Evolutionary conservation across 2,329 filamentous ascomycete species (phyloP).

Genomic region (Curvularia lunata): DNA sequence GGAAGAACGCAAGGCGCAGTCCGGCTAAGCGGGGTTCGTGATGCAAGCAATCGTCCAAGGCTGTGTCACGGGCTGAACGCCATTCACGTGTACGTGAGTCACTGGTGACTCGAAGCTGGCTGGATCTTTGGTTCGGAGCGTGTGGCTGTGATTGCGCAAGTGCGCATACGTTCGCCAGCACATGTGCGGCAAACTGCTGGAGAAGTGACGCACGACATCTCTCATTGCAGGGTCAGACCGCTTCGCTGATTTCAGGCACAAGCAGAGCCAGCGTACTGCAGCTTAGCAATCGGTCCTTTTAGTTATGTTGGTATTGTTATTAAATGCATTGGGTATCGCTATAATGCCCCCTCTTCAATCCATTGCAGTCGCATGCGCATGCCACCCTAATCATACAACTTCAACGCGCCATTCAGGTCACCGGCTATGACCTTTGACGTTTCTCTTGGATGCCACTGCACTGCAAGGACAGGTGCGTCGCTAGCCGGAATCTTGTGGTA

Average conservation of each 20-base stretch:
- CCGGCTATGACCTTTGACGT: constrained; percentile 92
- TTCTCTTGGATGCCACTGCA: constrained; percentile 98
- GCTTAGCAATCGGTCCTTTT: not conserved
- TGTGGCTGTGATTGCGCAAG: constrained; percentile 19
- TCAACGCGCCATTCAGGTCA: constrained; percentile 85
- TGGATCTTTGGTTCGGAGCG: not conserved
- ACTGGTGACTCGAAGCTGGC: not conserved
- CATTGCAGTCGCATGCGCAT: not conserved
- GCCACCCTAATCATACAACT: constrained; percentile 79
- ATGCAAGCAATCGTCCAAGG: constrained; percentile 8
- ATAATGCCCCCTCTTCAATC: constrained; percentile 4
- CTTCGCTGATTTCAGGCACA: not conserved
- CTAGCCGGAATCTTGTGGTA: constrained; percentile 92
- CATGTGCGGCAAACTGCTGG: constrained; percentile 12
- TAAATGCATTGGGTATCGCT: constrained; percentile 9
- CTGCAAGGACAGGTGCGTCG: constrained; percentile 80
- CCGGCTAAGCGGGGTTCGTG: constrained; percentile 18
- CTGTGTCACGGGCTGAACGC: constrained; percentile 17
- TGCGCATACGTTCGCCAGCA: constrained; percentile 17
- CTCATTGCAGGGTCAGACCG: not conserved
- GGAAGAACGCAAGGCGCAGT: constrained; percentile 17
- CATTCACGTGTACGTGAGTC: constrained; percentile 4
- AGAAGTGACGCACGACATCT: constrained; percentile 2
- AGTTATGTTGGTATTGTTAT: not conserved
- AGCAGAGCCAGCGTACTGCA: not conserved